Evolutionary conservation across 2,329 filamentous ascomycete genomes (phyloP).

Genomic region (Bipolaris victoriae): DNA sequence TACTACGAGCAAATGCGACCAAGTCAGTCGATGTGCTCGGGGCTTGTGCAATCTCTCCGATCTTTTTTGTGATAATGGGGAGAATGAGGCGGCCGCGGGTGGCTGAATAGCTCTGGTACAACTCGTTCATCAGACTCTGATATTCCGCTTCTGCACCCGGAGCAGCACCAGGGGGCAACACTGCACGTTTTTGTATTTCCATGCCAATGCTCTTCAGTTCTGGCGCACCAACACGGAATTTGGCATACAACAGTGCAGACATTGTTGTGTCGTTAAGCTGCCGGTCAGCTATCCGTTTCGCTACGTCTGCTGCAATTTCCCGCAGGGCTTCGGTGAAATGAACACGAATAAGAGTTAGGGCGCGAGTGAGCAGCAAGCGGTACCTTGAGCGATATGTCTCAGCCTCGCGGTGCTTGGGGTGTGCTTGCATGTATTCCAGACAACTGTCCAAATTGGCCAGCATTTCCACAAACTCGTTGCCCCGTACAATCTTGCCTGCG

Average conservation of each 20-base stretch:
- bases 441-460: slow-evolving; percentile 86
- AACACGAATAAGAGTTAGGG: slow-evolving; percentile 69
- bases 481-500: slow-evolving; percentile 82
- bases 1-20: slow-evolving; percentile 68
- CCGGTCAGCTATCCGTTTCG: slow-evolving; percentile 68
- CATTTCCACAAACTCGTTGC: slow-evolving; percentile 86
- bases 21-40: slow-evolving; percentile 67
- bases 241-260: slow-evolving; percentile 73
- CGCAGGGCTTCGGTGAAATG: slow-evolving; percentile 68
- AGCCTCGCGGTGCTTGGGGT: slow-evolving; percentile 85
- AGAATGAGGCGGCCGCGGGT: slow-evolving; percentile 64
- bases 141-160: slow-evolving; percentile 67
- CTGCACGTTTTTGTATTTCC: slow-evolving; percentile 71
- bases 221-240: slow-evolving; percentile 70
- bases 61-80: slow-evolving; percentile 68
- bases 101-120: slow-evolving; percentile 68
- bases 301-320: slow-evolving; percentile 67
- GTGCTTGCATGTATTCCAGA: slow-evolving; percentile 87
- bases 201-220: slow-evolving; percentile 70
- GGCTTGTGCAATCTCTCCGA: slow-evolving; percentile 61
- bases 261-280: slow-evolving; percentile 74
- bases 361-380: slow-evolving; percentile 75
- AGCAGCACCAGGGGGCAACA: slow-evolving; percentile 64
- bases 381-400: slow-evolving; percentile 88
- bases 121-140: slow-evolving; percentile 68